Evolutionary conservation across 257 asterid species (phyloP), one percentile per base, ranked within the genome.

Genomic region (Solanum acaule): DNA sequence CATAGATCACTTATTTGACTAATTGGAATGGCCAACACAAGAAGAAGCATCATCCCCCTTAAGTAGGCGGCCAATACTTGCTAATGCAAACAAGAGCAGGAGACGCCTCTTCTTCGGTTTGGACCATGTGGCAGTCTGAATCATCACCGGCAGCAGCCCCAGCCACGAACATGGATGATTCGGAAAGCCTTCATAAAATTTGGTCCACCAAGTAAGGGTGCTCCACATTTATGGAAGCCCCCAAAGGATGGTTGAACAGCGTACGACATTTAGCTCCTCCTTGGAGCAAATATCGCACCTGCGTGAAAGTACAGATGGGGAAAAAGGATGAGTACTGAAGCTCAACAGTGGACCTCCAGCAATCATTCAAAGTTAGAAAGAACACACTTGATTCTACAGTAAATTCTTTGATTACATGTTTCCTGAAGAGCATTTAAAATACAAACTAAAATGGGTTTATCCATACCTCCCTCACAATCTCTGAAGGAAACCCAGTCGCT

Each of bases 201-300:
- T 95, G 95, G 96, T 92, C 97, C 96, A 92, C 86, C 91, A 92
- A 89, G 89, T 88, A 92, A 92, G 94, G 98, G 96, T 90, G 88
- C 97, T 93, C 96, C 97, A 93, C 92, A 93, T 90, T 91, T 89
- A 95, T 91, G 96, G 92, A 91, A 94, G 93, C 94, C 93, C 95
- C 94, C 93, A 89, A 92, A 87, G 89, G 93, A 92, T 92, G 95
- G 93, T 75, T 85, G 90, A 96, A 95, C 96, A 94, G 95, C 87
- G 99, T 95, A 95, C 98, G 97, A 95, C 98, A 95, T 95, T 95
- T 92, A 89, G 93, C 98, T 97, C 98, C 98, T 93, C 93, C 98
- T 86, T 85, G 98, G 98, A 96, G 99, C 99, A 94, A 97, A 95
- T 95, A 94, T 96, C 98, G 98, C 97, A 96, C 96, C 99, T 97